These are phyloP conservation scores for Chrysanthemum makinoi DNA, from an alignment of 129 eudicot species.

Conservation along the genomic window DNA sequence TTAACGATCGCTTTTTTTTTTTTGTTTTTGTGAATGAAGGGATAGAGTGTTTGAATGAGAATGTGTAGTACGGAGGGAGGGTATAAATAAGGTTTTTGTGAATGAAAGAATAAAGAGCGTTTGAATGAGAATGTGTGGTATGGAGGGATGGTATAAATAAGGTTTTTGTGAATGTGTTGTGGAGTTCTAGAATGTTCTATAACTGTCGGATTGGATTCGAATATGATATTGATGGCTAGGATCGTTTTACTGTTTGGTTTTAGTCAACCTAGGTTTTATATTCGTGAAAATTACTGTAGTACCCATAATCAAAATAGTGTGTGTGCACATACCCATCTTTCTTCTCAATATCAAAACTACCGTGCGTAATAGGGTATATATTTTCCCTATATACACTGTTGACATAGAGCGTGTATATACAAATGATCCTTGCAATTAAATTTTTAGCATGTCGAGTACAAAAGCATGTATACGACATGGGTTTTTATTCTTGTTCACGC, in stretches of 20 bases:
- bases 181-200: slow-evolving; percentile 26
- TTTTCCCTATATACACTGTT: too few relatives aligned
- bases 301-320: too few relatives aligned
- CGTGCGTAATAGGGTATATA: too few relatives aligned
- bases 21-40: background rate
- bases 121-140: background rate
- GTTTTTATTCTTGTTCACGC: too few relatives aligned
- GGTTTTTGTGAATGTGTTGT: background rate
- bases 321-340: too few relatives aligned
- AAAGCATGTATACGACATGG: too few relatives aligned
- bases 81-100: slow-evolving; percentile 2
- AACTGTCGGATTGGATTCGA: slow-evolving; percentile 10
- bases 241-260: background rate
- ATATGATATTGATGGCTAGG: slow-evolving; percentile 9
- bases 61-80: background rate
- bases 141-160: slow-evolving; percentile 1
- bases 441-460: too few relatives aligned
- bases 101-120: background rate
- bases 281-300: too few relatives aligned
- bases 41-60: background rate
- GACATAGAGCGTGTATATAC: too few relatives aligned
- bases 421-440: too few relatives aligned
- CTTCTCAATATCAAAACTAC: too few relatives aligned
- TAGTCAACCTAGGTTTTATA: slow-evolving; percentile 1
- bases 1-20: background rate